Conservation (phyloP, 768 basidiomycete genomes). For the Pleurotus cornucopiae region DNA sequence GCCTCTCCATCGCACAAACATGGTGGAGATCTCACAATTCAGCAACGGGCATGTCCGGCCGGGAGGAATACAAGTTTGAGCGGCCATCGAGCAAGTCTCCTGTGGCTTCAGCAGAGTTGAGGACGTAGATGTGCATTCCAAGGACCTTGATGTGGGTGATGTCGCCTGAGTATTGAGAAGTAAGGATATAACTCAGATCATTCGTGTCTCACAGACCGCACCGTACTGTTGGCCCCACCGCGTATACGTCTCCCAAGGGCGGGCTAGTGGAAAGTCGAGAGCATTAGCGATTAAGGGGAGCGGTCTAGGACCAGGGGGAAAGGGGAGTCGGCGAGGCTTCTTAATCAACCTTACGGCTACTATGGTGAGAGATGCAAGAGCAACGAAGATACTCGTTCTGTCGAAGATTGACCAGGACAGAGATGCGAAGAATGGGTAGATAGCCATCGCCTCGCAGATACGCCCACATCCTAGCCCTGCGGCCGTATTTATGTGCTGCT, state of each 20-base stretch:
- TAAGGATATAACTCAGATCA: background rate
- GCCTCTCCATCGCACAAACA: no score
- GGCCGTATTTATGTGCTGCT: no score
- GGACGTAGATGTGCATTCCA: background rate
- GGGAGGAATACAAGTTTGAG: background rate
- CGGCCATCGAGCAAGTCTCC: constrained; percentile 1
- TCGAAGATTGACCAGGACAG: background rate
- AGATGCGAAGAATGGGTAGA: background rate
- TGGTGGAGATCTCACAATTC: background rate
- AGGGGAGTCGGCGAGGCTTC: background rate
- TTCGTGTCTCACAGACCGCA: background rate
- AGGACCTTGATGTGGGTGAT: background rate
- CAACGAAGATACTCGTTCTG: background rate
- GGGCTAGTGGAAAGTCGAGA: constrained; percentile 18
- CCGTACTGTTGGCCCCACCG: constrained; percentile 29
- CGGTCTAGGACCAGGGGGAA: constrained; percentile 5
- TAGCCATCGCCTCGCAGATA: background rate
- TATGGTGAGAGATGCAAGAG: background rate
- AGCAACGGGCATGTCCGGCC: constrained; percentile 5
- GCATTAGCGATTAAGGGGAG: constrained; percentile 13
- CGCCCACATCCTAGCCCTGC: no score
- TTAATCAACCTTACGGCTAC: background rate
- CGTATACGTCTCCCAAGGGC: constrained; percentile 30
- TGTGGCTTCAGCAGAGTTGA: constrained; percentile 3
- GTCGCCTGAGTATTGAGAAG: background rate